phyloP scores from a whole-genome alignment of 768 basidiomycete genomes.

The Termitomyces sp. region DNA sequence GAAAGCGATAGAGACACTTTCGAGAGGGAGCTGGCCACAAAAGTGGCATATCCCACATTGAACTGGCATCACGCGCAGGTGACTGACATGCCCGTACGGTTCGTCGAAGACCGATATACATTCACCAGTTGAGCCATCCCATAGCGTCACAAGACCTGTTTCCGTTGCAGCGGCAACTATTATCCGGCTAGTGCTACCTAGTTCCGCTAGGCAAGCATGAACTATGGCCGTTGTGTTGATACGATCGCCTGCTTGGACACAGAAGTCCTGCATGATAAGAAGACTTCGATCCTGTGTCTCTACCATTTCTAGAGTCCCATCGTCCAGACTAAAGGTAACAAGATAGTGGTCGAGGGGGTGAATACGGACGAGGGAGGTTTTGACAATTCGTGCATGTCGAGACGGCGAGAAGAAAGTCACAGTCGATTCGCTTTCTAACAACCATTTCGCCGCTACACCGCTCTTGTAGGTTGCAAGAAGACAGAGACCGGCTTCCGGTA shows the following conservation, averaged over 20 bases:
- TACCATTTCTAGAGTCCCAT: constrained; percentile 60
- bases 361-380: constrained; percentile 43
- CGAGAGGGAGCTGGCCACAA: constrained; percentile 63
- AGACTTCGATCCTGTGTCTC: constrained; percentile 43
- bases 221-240: constrained; percentile 47
- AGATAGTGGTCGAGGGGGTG: constrained; percentile 39
- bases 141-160: constrained; percentile 64
- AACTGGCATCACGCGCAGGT: constrained; percentile 55
- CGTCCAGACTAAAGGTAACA: constrained; percentile 55
- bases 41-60: constrained; percentile 52
- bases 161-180: constrained; percentile 61
- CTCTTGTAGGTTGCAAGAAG: constrained; percentile 54
- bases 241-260: constrained; percentile 53
- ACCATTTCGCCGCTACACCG: constrained; percentile 53
- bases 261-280: constrained; percentile 37
- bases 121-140: constrained; percentile 65
- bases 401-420: constrained; percentile 38
- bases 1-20: constrained; percentile 60
- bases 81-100: constrained; percentile 48
- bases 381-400: constrained; percentile 36
- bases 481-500: constrained; percentile 13
- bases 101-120: constrained; percentile 60
- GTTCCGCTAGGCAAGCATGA: constrained; percentile 45
- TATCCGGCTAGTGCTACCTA: constrained; percentile 43
- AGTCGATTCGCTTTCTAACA: constrained; percentile 25